A percentile compares a stretch with the other conserved stretches of the same genome.
Conservation (phyloP, 768 basidiomycete species). For the Russula earlei region DNA sequence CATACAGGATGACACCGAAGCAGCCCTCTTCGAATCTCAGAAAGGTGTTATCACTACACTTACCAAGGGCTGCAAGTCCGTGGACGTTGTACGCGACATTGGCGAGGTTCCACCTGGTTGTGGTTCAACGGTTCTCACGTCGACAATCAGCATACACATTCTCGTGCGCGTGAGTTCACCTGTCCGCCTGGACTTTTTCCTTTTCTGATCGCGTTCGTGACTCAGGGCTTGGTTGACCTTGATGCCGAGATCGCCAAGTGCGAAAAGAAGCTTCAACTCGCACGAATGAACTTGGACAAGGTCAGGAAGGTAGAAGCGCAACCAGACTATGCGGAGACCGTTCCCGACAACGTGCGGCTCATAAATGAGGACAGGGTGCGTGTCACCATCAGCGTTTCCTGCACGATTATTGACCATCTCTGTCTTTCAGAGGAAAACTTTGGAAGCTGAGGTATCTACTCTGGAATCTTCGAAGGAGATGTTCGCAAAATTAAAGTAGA, state of each 20-base stretch:
- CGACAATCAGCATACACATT: slow-evolving; percentile 67
- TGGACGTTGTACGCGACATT: slow-evolving; percentile 52
- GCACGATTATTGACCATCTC: background rate
- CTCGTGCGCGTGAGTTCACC: slow-evolving; percentile 63
- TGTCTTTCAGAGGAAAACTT: slow-evolving; percentile 49
- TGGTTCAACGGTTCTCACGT: slow-evolving; percentile 70
- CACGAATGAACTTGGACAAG: slow-evolving; percentile 63
- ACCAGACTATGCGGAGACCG: slow-evolving; percentile 68
- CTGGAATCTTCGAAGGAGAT: slow-evolving; percentile 62
- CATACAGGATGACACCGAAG: slow-evolving; percentile 52
- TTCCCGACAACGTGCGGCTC: slow-evolving; percentile 66
- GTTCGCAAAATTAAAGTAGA: slow-evolving; percentile 57
- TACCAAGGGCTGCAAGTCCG: slow-evolving; percentile 80
- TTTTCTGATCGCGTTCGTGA: background rate
- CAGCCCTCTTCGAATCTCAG: slow-evolving; percentile 61
- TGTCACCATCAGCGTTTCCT: background rate
- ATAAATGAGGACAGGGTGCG: slow-evolving; percentile 78
- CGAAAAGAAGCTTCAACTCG: slow-evolving; percentile 80
- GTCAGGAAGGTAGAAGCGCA: slow-evolving; percentile 61
- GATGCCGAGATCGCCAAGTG: slow-evolving; percentile 82
- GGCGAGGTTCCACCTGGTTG: slow-evolving; percentile 80
- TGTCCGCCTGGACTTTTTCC: background rate
- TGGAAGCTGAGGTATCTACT: slow-evolving; percentile 73
- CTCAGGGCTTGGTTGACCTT: slow-evolving; percentile 81
- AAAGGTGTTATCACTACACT: slow-evolving; percentile 65